Base-by-base conservation (phyloP, 495 filamentous ascomycete genomes). In the Glarea lozoyensis region DNA sequence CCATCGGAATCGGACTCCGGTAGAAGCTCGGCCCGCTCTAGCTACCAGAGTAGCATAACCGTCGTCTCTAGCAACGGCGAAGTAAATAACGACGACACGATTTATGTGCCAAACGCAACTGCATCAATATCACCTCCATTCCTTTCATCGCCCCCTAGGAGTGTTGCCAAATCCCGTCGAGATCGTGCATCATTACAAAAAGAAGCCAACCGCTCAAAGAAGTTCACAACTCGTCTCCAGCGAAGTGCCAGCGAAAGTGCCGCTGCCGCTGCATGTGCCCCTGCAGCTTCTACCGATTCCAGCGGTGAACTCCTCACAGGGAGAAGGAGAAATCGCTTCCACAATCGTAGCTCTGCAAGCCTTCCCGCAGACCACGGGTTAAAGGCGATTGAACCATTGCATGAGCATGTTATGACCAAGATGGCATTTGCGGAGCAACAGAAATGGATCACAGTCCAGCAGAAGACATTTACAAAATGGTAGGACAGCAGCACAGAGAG, bases 381-480 rank as follows among this genome's bases (percentile, higher is more conserved):
- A 25, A 50, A 47, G 24, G 46, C 52, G 18, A 36, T 50, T 11
- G 53, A 56, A 41, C 40, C 48, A 27, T 42, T 35, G 49, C 49
- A 56, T 52, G 49, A 56, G 40, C 41, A 50, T 29, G 46, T 32
- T 16, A 37, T 56, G 40, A 49, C 50, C 54, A 75, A 62, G 58
- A 77, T 77, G 73, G 70, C 68, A 36, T 70, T 60, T 50, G 61
- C 65, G 44, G 68, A 72, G 53, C 75, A 94, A 69, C 84, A 90
- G 72, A 81, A 81, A 66, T 97, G 90, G 90, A 81, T 97, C 57
- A 86, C 80, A 56, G 89, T 94, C 57, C 90, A 97, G 68, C 84
- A 96, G 62, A 98, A 97, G 76, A 98, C 92, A n/a, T 97, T 97
- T 62, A 94, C 88, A 15, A 97, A 97, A 81, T 97, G 92, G 86